These are phyloP conservation scores for Lachnellula occidentalis DNA, from an alignment of 2,329 filamentous ascomycete genomes.

Conservation along the genomic window DNA sequence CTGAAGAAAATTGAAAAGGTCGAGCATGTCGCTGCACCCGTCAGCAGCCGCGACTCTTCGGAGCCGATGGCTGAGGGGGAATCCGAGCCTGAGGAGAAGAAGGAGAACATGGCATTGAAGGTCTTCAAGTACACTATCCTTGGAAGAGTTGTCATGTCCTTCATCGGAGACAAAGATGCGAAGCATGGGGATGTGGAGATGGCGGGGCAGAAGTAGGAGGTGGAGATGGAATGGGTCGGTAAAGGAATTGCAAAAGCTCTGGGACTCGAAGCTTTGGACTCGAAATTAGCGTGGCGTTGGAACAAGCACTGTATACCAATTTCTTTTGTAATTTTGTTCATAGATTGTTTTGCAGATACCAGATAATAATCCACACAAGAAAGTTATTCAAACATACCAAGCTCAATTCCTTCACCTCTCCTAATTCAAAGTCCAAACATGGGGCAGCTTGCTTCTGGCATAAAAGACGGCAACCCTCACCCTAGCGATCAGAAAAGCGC, in stretches of 20 bases:
- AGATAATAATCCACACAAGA: not conserved
- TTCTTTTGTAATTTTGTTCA: not conserved
- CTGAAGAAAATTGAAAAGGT: conserved; percentile 25
- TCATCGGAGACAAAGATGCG: not conserved
- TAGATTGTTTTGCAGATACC: not conserved
- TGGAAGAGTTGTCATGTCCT: not conserved
- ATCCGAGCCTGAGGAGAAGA: not conserved
- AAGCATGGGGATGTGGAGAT: not conserved
- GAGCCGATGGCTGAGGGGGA: not conserved
- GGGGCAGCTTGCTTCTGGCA: too few species aligned
- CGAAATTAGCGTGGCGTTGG: not conserved
- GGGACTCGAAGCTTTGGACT: not conserved
- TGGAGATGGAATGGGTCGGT: not conserved
- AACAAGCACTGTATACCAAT: not conserved
- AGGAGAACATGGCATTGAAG: not conserved
- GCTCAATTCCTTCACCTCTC: too few species aligned
- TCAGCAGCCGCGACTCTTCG: not conserved
- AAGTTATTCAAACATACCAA: too few species aligned
- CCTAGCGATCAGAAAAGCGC: too few species aligned
- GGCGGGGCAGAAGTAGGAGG: not conserved
- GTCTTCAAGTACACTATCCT: not conserved
- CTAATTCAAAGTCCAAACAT: too few species aligned
- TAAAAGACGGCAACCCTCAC: too few species aligned
- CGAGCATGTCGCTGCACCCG: conserved; percentile 1
- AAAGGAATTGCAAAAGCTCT: not conserved